Base-by-base conservation (phyloP, 345 rosid species). In the Limnanthes douglasii region DNA sequence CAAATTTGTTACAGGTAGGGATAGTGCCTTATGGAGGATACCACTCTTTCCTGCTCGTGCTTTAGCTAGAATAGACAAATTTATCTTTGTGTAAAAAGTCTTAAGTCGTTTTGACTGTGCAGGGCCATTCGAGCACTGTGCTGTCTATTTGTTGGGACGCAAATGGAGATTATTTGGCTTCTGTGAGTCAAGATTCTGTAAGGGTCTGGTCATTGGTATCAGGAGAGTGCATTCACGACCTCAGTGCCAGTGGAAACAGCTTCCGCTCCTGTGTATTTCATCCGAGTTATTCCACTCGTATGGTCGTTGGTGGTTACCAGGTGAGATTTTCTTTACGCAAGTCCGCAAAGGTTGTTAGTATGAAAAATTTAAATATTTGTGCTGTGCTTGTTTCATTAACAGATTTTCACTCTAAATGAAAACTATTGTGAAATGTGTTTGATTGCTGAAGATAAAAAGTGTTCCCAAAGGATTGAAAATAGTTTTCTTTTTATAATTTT, bases 241-340 rank as follows among this genome's bases (percentile, higher is more conserved):
- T 78, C 22, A 37, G 53, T 39, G 51, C 78, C 11, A 42, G 31
- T 10, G 68, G 69, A 28, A 68, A 70, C 59, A 69, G 62, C 41
- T 70, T 62, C 27, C 74, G 70, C 45, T 73, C 79, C 17, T 73
- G 83, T 22, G 74, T 70, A 19, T 78, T 78, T 56, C 90, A 78
- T 40, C 83, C 83, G 21, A 65, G 53, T 52, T 56, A 68, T 27
- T 18, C 72, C 0, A 58, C 62, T 18, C 76, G 73, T 33, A 37
- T 73, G 62, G 66, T 70, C 37, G 56, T 73, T 25, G 83, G 90
- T 26, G 76, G 82, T 36, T 38, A 49, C 18, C 56, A 58, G 61
- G 79, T 73, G 57, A 38, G 39, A 35, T 40, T 20, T 37, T 24
- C 24, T 4, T 21, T 21, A 3, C 7, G 4, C 24, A 21, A n/a